Percentiles rank a stretch among this genome's conserved stretches.
Conservation (phyloP, 352 stramenopile genomes). For the Halophytophthora batemanensis region DNA sequence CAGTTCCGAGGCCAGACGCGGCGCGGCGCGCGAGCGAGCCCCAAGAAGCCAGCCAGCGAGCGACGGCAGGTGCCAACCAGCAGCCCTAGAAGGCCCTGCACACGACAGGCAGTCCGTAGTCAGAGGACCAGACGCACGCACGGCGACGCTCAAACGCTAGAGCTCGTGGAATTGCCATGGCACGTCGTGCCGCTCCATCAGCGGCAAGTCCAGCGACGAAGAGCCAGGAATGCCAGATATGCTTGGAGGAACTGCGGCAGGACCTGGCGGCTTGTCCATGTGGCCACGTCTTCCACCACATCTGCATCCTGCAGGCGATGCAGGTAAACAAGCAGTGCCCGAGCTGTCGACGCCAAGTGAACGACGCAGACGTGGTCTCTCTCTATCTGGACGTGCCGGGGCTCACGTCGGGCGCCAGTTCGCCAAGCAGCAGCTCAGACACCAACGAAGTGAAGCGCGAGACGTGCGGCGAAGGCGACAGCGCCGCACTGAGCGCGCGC, state of each 20-base stretch:
- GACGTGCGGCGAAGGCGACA: constrained; percentile 17
- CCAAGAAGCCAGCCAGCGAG: too few species aligned
- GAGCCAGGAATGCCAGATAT: constrained; percentile 78
- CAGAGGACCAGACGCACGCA: too few species aligned
- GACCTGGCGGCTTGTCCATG: constrained; percentile 61
- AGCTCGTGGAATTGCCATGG: too few species aligned
- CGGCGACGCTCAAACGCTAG: too few species aligned
- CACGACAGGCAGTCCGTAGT: too few species aligned
- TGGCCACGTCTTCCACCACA: constrained; percentile 71
- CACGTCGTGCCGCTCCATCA: not conserved
- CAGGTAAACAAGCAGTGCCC: constrained; percentile 70
- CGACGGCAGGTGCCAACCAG: too few species aligned
- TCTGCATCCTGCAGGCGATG: constrained; percentile 72
- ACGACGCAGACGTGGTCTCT: constrained; percentile 43
- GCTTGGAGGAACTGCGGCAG: constrained; percentile 66
- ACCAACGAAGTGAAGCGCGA: not conserved
- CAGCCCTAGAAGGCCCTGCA: too few species aligned
- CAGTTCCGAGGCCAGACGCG: too few species aligned
- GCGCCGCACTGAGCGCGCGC: constrained; percentile 42
- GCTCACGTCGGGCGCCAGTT: not conserved
- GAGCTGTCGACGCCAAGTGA: constrained; percentile 55
- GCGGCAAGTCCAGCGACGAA: constrained; percentile 14
- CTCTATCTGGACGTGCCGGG: constrained; percentile 66
- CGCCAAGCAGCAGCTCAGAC: not conserved
- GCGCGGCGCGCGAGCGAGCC: too few species aligned